Base-by-base conservation (phyloP, 2,329 filamentous ascomycete genomes). In the Coniella vitis region DNA sequence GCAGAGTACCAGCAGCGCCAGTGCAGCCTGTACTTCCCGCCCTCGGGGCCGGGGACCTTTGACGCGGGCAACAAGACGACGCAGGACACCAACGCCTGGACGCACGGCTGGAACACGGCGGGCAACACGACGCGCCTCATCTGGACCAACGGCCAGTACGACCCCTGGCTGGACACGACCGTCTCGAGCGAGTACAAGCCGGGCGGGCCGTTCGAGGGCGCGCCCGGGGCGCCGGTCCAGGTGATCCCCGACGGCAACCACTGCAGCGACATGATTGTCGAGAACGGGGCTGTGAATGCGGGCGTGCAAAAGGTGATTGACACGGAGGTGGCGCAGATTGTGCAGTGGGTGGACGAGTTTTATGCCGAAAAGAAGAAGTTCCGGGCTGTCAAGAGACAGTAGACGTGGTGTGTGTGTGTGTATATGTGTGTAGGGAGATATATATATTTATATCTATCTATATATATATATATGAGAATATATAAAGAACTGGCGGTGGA, bases 261-360 rank as follows among this genome's bases (percentile, higher is more conserved):
- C 55, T 69, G 67, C 57, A 68, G 65, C 12, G 69, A 71, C 45
- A 45, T 69, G 49, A 65, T 67, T 25, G 61, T 57, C 1, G 57
- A 56, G 20, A 81, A 82, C 62, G 78, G 72, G 43, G 60, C 49
- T 2, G 71, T 63, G 16, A 82, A 83, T 57, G 66, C 62, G 0
- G 76, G 70, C 0, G 69, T 72, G 1, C 66, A 72, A 58, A 62
- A 63, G 36, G 68, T 81, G 1, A 72, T 78, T 35, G 67, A 79
- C 55, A 67, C 68, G 21, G 70, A 75, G 59, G 64, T 79, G 4
- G 65, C 62, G 12, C 69, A 77, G 60, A 72, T 83, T 54, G 71
- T 69, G 54, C 60, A 57, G 19, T 82, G 78, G 78, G 73, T 81
- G 3, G 65, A 61, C 1, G 74, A 81, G 60, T 82, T 64, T 45